Base-by-base conservation (phyloP, 345 rosid species). In the Eucalyptus leucophloia region DNA sequence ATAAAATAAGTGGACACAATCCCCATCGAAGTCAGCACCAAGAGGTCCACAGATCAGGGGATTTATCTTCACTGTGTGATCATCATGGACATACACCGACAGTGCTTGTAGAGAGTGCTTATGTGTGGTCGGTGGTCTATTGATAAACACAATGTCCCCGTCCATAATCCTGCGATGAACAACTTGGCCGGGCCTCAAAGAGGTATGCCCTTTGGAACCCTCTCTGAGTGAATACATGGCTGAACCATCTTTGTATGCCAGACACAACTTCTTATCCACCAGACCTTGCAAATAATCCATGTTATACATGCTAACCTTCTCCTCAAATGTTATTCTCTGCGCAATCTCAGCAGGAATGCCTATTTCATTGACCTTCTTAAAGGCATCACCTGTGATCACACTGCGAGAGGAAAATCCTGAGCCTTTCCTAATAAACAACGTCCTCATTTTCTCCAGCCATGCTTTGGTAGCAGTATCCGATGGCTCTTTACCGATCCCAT, bases 11-110 rank as follows among this genome's bases (percentile, higher is more conserved):
- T 98, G 99, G 90, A 98, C 92, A 77, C 99, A 98, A 86, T 98
- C 99, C 28, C 99, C 99, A 93, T 98, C 99, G 91, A 98, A 98
- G 91, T 98, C 99, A 90, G 99, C 99, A 93, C 99, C 94, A 65
- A 98, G 88, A 12, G 99, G 99, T 53, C 96, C 94, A 92, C 99
- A 98, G 77, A 98, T 98, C 21, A 98, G 90, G 47, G 99, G 99
- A 88, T 98, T 98, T 18, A 98, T 97, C 93, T 98, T 98, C 72
- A 98, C 99, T 0, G 97, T 95, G 92, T 98, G 99, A 89, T 96
- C 99, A 85, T 97, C 98, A 54, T 98, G 99, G 40, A 97, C 93
- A 93, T 98, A 98, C 9, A 95, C 98, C 18, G 97, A 95, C 44
- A 98, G 95, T 12, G 99, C 99, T 92, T 97, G 99, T 30, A 98